A percentile compares a stretch with the other conserved stretches of the same genome.
Conservation (phyloP, 257 asterid genomes). For the Solanum appendiculatum region DNA sequence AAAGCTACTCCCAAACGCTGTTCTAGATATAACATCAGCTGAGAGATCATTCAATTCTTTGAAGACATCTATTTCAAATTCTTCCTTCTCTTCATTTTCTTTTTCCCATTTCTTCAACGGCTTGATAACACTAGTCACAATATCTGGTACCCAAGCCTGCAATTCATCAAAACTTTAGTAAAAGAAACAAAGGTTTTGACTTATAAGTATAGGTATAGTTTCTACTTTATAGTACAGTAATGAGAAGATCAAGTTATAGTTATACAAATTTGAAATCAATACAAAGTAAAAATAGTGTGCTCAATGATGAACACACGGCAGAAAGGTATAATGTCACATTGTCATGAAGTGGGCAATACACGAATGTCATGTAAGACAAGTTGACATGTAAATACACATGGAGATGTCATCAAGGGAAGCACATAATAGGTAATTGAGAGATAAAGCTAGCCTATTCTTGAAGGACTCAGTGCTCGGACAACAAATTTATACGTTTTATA, state of each 20-base stretch:
- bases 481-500: background rate
- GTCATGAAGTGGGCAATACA: background rate
- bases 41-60: slow-evolving; percentile 28
- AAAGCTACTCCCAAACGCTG: slow-evolving; percentile 52
- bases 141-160: slow-evolving; percentile 36
- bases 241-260: background rate
- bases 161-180: background rate
- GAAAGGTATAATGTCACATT: background rate
- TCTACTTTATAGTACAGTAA: background rate
- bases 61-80: slow-evolving; percentile 27
- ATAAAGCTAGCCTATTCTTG: background rate
- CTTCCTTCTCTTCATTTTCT: slow-evolving; percentile 11
- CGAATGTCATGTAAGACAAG: background rate
- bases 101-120: slow-evolving; percentile 26
- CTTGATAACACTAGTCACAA: slow-evolving; percentile 13
- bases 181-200: background rate
- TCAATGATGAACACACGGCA: background rate
- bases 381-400: background rate
- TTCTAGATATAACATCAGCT: slow-evolving; percentile 38
- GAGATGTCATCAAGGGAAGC: background rate
- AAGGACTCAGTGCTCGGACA: background rate
- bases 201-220: background rate
- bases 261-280: background rate
- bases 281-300: background rate
- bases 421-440: background rate